Evolutionary conservation across 768 basidiomycete genomes (phyloP), one percentile per base, ranked within the genome.

Genomic region (Boletus coccyginus): DNA sequence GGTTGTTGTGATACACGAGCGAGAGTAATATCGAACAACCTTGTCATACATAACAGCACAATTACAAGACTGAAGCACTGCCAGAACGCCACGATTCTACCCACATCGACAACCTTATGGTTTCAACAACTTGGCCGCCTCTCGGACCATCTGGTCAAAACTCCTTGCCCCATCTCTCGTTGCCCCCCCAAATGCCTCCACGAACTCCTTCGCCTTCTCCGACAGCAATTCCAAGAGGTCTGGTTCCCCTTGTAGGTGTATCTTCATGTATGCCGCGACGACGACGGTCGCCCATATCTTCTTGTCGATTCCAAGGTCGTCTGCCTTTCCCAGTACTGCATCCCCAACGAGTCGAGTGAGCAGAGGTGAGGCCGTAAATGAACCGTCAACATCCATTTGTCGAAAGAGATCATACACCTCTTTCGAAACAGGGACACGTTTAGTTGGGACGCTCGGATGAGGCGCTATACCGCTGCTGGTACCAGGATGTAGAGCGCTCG

Each of bases 261-360:
- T 74, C 58, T 68, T 62, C 63, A 85, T 60, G 55, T 75, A 85
- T 1, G 78, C 82, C 27, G 77, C 67, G 9, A 73, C 75, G 17
- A 83, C 66, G 6, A 74, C 74, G 3, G 82, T 84, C 32, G 78
- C 73, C 83, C 83, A 85, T 10, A 78, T 57, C 11, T 49, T 68
- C 21, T 51, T 64, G 44, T 77, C 75, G 8, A 73, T 65, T n/a
- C 63, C 62, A 17, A 67, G 46, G 6, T 66, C 70, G 16, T 53
- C 62, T 2, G 66, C 71, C 57, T 77, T 73, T 10, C 64, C 56
- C 5, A 78, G 46, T 2, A 73, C 70, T 0, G 54, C 57, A 0
- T 63, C 50, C 8, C 80, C 80, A 6, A 81, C 70, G 36, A 84
- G 63, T 14, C 11, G 47, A 0, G 59, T 59, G 8, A 82, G 66